Conservation (phyloP, 352 stramenopile species). For the Thalassiosira hispida region DNA sequence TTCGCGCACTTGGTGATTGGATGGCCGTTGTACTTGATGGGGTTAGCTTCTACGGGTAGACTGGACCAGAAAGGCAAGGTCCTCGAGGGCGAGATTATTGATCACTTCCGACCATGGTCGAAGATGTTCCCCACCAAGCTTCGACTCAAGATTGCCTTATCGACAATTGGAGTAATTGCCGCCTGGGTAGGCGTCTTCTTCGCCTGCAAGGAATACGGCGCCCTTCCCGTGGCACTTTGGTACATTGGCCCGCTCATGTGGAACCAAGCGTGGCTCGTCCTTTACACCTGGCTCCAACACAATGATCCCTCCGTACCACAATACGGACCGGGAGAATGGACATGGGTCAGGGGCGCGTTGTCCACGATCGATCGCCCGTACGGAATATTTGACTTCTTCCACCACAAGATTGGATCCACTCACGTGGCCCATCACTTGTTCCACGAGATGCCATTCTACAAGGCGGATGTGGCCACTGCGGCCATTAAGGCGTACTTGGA, state of each 20-base stretch:
- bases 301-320: slow-evolving; percentile 97
- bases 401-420: slow-evolving; percentile 98
- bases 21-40: slow-evolving; percentile 97
- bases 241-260: slow-evolving; percentile 96
- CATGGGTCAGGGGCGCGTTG: slow-evolving; percentile 94
- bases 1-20: slow-evolving; percentile 92
- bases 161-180: slow-evolving; percentile 89
- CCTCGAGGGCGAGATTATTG: slow-evolving; percentile 73
- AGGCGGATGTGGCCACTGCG: slow-evolving; percentile 93
- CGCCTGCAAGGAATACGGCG: slow-evolving; percentile 78
- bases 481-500: slow-evolving; percentile 92
- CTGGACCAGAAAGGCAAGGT: slow-evolving; percentile 69
- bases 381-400: slow-evolving; percentile 93
- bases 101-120: slow-evolving; percentile 95
- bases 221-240: slow-evolving; percentile 89
- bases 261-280: slow-evolving; percentile 95
- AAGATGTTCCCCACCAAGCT: slow-evolving; percentile 94
- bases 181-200: slow-evolving; percentile 71
- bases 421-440: slow-evolving; percentile 99
- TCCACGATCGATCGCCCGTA: slow-evolving; percentile 98
- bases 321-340: slow-evolving; percentile 93
- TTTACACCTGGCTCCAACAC: slow-evolving; percentile 98
- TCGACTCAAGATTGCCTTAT: slow-evolving; percentile 92
- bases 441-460: slow-evolving; percentile 99
- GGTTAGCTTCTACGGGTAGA: slow-evolving; percentile 88